A percentile compares a stretch with the other conserved stretches of the same genome.
These are phyloP conservation scores for Macrophomina tecta DNA, from an alignment of 2,329 filamentous ascomycete species.

Conservation along the genomic window DNA sequence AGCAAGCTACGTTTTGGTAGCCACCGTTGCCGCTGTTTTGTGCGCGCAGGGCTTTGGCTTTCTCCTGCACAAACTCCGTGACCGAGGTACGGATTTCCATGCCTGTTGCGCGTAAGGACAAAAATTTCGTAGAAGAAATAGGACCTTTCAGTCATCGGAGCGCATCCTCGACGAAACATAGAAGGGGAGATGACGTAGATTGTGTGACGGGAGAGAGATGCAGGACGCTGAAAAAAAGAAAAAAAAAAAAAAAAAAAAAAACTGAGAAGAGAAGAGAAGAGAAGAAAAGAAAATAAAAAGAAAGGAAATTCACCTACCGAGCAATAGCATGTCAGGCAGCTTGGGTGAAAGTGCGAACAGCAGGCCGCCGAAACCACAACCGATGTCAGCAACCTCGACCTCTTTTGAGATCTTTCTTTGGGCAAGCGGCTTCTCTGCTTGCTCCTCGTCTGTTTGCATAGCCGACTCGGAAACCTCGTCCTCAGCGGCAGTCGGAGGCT, in stretches of 20 bases:
- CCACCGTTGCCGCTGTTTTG: conserved; percentile 60
- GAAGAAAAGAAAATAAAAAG: background rate
- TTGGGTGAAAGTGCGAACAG: conserved; percentile 83
- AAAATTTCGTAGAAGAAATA: background rate
- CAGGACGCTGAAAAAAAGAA: background rate
- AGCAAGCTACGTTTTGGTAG: conserved; percentile 87
- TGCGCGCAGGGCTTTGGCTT: conserved; percentile 78
- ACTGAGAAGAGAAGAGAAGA: background rate
- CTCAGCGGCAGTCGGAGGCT: conserved; percentile 28
- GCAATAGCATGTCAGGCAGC: conserved; percentile 79
- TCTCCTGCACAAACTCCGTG: conserved; percentile 86
- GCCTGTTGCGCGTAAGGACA: conserved; percentile 55
- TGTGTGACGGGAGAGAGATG: too few relatives aligned
- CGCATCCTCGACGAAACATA: background rate
- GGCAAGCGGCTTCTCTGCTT: conserved; percentile 35
- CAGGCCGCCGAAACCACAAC: conserved; percentile 93
- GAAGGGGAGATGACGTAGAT: too few relatives aligned
- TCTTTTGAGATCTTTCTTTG: conserved; percentile 62
- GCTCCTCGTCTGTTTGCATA: conserved; percentile 30
- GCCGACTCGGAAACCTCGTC: background rate
- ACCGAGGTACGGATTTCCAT: conserved; percentile 94
- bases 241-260: background rate
- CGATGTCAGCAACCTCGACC: conserved; percentile 94
- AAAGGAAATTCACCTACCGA: conserved; percentile 63
- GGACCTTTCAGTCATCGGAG: background rate